Evolutionary conservation across 352 stramenopile genomes (phyloP), one percentile per base, ranked within the genome.

Genomic region (Phytophthora fragariaefolia): DNA sequence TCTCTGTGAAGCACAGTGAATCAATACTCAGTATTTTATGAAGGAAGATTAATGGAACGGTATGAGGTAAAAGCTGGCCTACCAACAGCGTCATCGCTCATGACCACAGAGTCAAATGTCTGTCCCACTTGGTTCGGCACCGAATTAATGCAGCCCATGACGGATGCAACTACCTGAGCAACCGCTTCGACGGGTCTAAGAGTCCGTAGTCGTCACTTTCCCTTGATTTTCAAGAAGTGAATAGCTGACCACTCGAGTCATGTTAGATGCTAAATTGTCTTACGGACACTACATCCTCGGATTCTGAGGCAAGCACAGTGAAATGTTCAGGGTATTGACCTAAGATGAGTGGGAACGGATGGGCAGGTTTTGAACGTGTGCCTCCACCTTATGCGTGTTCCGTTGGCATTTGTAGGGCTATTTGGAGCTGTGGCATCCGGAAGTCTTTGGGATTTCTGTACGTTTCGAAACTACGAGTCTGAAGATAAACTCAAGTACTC

Each of bases 71-170:
- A 26, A 22, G 5, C 8, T 32, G 61, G 34, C 69, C 10, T 63
- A 76, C 69, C 69, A 43, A 79, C 63, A 10, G 63, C 67, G 26
- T 71, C 60, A 24, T 80, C 65, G 58, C 58, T 74, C 42, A 66
- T 63, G 32, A 84, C 60, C 24, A 82, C 70, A 28, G 66, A 49
- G 57, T 90, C 81, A 57, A 85, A 83, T 4, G 72, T 79, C 53
- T 80, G 69, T 18, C 40, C 63, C 24, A 77, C 55, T 66, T 83
- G 77, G 36, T 74, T 73, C 28, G 75, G 77, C 20, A 90, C 79
- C 58, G 81, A 90, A 59, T 90, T 80, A 32, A 88, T 77, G 62
- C 81, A 90, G 50, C 81, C 81, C 81, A 90, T 90, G 61, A 8
- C 63, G 2, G 7, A 63, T 55, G 18, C 23, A 56, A 38, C n/a